Evolutionary conservation across 2,329 filamentous ascomycete genomes (phyloP).

Genomic region (Fusarium camptoceras): DNA sequence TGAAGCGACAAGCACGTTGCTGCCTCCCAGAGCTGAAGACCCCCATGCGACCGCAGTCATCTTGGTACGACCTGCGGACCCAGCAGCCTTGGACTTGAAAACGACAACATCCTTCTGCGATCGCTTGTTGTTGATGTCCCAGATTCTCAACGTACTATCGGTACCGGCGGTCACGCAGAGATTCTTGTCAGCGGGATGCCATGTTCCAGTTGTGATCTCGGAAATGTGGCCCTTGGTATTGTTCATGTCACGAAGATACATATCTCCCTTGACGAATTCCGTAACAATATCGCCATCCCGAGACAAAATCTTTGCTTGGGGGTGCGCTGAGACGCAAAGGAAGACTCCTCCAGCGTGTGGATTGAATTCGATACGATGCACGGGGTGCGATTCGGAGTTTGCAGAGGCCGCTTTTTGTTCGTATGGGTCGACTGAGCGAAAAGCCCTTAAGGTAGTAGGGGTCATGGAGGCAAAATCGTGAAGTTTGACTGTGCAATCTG

Average conservation of each 20-base stretch:
- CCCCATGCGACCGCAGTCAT: conserved; percentile 96
- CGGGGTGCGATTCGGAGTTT: conserved; percentile 83
- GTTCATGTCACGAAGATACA: conserved; percentile 97
- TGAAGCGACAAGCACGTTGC: conserved; percentile 81
- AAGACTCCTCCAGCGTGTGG: conserved; percentile 82
- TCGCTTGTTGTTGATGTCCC: conserved; percentile 93
- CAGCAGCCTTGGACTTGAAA: conserved; percentile 91
- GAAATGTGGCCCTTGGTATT: conserved; percentile 97
- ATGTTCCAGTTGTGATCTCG: conserved; percentile 88
- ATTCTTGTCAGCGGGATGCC: conserved; percentile 89
- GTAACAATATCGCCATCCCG: conserved; percentile 87
- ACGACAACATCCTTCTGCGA: conserved; percentile 94
- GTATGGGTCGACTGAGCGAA: conserved; percentile 91
- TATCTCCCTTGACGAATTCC: conserved; percentile 96
- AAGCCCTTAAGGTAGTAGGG: conserved; percentile 91
- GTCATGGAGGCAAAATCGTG: conserved; percentile 98
- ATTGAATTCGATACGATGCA: conserved; percentile 90
- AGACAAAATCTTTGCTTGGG: conserved; percentile 89
- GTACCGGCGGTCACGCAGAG: conserved; percentile 91
- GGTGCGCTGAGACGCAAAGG: conserved; percentile 87
- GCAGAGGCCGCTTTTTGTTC: conserved; percentile 75
- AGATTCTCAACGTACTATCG: conserved; percentile 95
- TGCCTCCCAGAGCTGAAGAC: conserved; percentile 78
- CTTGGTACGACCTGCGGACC: conserved; percentile 87
- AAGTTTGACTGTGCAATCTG: conserved; percentile 90